These are phyloP conservation scores for Trichoderma reesei DNA, from an alignment of 495 filamentous ascomycete species.

Conservation along the genomic window DNA sequence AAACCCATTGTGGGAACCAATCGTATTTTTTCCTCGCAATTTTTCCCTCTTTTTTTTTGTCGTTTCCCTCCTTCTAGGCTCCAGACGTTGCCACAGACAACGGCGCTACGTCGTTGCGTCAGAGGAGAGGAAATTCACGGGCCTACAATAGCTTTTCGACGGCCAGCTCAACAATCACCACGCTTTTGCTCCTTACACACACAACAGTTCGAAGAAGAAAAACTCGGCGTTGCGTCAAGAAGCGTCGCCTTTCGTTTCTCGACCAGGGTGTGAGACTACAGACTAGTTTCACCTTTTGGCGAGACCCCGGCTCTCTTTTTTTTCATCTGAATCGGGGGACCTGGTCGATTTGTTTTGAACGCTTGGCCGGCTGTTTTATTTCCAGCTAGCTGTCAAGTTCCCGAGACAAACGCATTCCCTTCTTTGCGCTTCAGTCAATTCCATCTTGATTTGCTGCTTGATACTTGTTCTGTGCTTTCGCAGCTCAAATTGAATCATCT, in stretches of 20 bases:
- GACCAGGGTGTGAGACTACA: not conserved
- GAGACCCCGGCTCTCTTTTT: not conserved
- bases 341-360: not conserved
- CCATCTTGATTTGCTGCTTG: too few relatives aligned
- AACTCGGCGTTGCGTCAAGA: too few relatives aligned
- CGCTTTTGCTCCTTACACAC: not conserved
- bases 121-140: not conserved
- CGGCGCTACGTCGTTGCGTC: constrained; percentile 4
- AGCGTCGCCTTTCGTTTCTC: not conserved
- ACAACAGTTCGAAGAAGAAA: too few relatives aligned
- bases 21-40: too few relatives aligned
- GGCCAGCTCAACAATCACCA: not conserved
- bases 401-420: not conserved
- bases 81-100: constrained; percentile 11
- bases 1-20: too few relatives aligned
- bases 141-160: not conserved
- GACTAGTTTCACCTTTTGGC: constrained; percentile 5
- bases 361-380: not conserved
- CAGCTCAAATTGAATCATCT: too few relatives aligned
- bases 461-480: not conserved
- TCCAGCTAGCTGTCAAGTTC: not conserved
- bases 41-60: not conserved
- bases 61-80: not conserved
- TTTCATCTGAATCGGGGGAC: not conserved
- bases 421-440: too few relatives aligned